Base-by-base conservation (phyloP, 257 asterid genomes). In the Penstemon barbatus region DNA sequence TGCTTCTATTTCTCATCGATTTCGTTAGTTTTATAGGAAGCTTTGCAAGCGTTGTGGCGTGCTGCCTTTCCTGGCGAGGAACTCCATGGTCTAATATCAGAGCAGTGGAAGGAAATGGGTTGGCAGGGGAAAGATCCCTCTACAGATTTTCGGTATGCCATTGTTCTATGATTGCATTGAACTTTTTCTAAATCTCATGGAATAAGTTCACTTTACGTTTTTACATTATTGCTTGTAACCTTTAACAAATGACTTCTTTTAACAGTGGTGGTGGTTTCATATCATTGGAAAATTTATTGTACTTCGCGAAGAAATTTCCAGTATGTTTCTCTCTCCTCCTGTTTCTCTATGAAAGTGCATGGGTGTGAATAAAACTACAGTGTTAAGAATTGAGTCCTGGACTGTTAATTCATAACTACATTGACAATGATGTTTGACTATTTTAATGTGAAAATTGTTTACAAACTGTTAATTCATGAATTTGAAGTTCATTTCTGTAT, bases 121-220 rank as follows among this genome's bases (percentile, higher is more conserved):
- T 94, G 99, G 99, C 99, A 94, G 79, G 99, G 99, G 51, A 94
- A 94, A 85, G 99, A 94, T 79, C 99, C 99, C 25, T 89, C 99
- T 40, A 94, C 99, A 68, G 99, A 94, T 86, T 94, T 94, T 78
- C 82, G 99, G 99, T 89, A 76, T 46, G 41, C 64, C 66, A 70
- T 63, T 74, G 5, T 42, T 67, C 61, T 54, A 25, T 25, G 33
- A 25, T 25, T 25, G 33, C 2, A 25, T 50, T 71, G 50, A 56
- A 50, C 57, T 39, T 71, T 65, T 69, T 42, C 59, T 37, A 37
- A 4, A 61, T 70, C 43, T 19, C 59, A 72, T 65, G 71, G 56
- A 73, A 65, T 51, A 45, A 39, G 44, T 9, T 54, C 64, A 51
- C 53, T 43, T 40, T 1, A 41, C n/a, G 57, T 44, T 61, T 67